Evolutionary conservation across 1,284 basidiomycete species (phyloP).

Genomic region (Polyporus tsugae): DNA sequence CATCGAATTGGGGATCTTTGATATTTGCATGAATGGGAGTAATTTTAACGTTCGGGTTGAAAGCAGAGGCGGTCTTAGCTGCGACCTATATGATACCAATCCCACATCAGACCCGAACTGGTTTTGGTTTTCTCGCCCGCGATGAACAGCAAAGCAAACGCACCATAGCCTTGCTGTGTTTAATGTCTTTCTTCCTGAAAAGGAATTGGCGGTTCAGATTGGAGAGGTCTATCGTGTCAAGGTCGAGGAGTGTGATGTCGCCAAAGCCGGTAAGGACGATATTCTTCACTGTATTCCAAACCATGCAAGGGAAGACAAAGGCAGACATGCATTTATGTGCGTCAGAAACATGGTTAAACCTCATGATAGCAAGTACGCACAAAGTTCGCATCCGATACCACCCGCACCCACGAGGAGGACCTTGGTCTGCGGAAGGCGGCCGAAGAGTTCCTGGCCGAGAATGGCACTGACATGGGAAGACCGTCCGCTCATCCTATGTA

Average conservation of each 20-base stretch:
- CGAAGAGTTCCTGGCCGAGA: slow-evolving; percentile 75
- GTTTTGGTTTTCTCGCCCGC: background rate
- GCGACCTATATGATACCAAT: slow-evolving; percentile 67
- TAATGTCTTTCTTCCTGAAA: slow-evolving; percentile 97
- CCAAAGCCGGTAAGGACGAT: slow-evolving; percentile 93
- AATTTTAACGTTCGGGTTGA: slow-evolving; percentile 93
- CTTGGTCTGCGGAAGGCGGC: slow-evolving; percentile 67
- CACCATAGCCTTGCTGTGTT: slow-evolving; percentile 93
- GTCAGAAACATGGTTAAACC: background rate
- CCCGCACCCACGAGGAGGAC: slow-evolving; percentile 96
- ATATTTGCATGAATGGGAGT: slow-evolving; percentile 95
- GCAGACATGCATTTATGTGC: background rate
- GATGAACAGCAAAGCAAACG: slow-evolving; percentile 11
- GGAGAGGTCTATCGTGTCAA: slow-evolving; percentile 99
- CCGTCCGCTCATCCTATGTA: slow-evolving; percentile 26
- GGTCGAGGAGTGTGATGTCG: slow-evolving; percentile 91
- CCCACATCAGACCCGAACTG: background rate
- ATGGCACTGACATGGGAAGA: slow-evolving; percentile 69
- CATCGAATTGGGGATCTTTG: slow-evolving; percentile 92
- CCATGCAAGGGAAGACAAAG: background rate
- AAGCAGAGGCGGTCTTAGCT: slow-evolving; percentile 86
- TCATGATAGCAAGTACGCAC: slow-evolving; percentile 55
- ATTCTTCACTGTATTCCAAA: slow-evolving; percentile 83
- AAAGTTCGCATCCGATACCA: slow-evolving; percentile 96
- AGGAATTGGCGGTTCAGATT: slow-evolving; percentile 99